Conservation (phyloP, 1,284 basidiomycete genomes). For the Microbotryum violaceum region DNA sequence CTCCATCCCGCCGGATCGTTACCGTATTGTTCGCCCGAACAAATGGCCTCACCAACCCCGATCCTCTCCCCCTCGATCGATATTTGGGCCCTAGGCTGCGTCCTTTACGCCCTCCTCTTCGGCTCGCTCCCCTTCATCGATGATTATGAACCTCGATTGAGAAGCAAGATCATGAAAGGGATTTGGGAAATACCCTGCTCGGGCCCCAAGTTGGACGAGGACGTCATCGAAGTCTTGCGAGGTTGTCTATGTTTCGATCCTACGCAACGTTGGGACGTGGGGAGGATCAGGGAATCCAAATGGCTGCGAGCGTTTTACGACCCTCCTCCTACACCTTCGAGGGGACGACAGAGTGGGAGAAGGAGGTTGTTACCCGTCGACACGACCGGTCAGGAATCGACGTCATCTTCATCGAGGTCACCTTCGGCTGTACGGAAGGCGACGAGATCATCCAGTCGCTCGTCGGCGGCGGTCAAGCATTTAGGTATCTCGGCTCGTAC, state of each 20-base stretch:
- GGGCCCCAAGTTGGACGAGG: conserved; percentile 1
- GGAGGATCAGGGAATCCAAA: conserved; percentile 62
- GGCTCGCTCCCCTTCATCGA: conserved; percentile 76
- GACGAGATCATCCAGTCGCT: not conserved
- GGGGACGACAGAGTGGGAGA: conserved; percentile 1
- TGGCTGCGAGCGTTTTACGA: conserved; percentile 49
- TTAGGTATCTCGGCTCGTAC: not conserved
- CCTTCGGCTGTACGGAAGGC: not conserved
- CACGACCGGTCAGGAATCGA: not conserved
- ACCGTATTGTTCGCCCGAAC: conserved; percentile 78
- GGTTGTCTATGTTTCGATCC: conserved; percentile 64
- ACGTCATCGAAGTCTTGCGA: conserved; percentile 51
- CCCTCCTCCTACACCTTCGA: no score
- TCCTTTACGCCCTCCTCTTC: conserved; percentile 72
- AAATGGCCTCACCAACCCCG: conserved; percentile 49
- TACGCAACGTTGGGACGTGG: conserved; percentile 61
- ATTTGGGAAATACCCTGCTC: conserved; percentile 45
- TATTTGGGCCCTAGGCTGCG: conserved; percentile 84
- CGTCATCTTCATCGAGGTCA: not conserved
- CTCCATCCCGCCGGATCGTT: conserved; percentile 72
- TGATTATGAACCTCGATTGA: conserved; percentile 76
- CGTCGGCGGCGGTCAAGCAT: not conserved
- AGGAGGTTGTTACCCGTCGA: not conserved
- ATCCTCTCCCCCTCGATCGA: conserved; percentile 55
- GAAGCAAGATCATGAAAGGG: conserved; percentile 83